Evolutionary conservation across 1,284 basidiomycete species (phyloP), one percentile per base, ranked within the genome.

Genomic region (Rhizopogon hawkerae): DNA sequence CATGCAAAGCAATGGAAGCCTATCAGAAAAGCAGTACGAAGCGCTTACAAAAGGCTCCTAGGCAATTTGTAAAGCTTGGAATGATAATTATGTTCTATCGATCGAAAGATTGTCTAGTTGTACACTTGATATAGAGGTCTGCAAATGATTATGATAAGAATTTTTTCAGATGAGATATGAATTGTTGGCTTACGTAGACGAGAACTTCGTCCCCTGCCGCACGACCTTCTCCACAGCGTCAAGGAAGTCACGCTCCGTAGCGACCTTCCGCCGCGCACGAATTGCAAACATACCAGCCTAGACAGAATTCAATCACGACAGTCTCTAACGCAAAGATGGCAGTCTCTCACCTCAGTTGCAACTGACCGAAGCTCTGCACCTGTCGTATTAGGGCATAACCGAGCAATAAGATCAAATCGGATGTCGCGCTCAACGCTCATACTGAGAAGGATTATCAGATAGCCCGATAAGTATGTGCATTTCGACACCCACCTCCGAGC

Each of bases 261-360:
- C 93, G 5, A 98, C 92, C 71, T 98, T 98, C 68, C 96, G 79
- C 59, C 96, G 77, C 49, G 93, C 91, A 53, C 96, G 86, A 60
- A 99, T 99, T 1, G 96, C 95, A 71, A 97, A 99, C 96, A 99
- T 98, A 37, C 96, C 96, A 33, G 96, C 96, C 83, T 89, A 56
- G 14, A 48, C 29, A 36, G 35, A 31, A 35, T 7, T 23, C 39
- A 35, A 47, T 42, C 13, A 33, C 8, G 18, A 43, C 11, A 9
- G 31, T 43, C 16, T 24, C 37, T 41, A 21, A n/a, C 23, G 52
- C n/a, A 39, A 35, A 46, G 24, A 16, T 7, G 3, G n/a, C 10
- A 46, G n/a, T 42, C 9, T 44, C 72, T 38, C 60, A 86, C 87
- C 77, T 98, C 96, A 13, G 96, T 98, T 7, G 94, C 94, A 7